These are phyloP conservation scores for Wickerhamomyces silvicola DNA, from an alignment of 805 yeast genomes.

Conservation along the genomic window DNA sequence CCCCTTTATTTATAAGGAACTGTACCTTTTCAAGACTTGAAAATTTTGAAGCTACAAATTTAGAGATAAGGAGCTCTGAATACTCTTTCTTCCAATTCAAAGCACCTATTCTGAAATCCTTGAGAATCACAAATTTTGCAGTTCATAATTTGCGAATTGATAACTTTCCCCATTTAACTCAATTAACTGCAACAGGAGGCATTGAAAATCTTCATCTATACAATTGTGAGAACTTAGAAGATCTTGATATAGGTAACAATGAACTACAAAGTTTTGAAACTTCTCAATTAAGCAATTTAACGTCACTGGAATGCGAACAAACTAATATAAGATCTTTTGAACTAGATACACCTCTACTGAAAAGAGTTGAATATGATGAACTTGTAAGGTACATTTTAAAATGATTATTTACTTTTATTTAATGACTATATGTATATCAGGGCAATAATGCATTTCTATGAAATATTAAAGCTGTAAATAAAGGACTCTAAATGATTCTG, in stretches of 20 bases:
- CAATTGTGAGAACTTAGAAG: conserved; percentile 2
- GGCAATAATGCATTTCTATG: too few species aligned
- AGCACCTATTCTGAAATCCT: conserved; percentile 6
- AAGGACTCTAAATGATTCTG: too few species aligned
- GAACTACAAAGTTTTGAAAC: conserved; percentile 1
- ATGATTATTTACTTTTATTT: too few species aligned
- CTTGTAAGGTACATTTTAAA: too few species aligned
- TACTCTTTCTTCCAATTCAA: conserved; percentile 5
- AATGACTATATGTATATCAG: too few species aligned
- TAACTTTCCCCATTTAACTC: conserved; percentile 3
- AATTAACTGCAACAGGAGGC: conserved; percentile 10
- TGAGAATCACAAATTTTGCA: conserved; percentile 7
- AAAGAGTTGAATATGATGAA: conserved; percentile 6
- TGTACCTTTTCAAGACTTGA: conserved; percentile 10
- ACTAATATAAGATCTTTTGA: conserved; percentile 3
- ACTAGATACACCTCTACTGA: conserved; percentile 7
- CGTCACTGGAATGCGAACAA: conserved; percentile 8
- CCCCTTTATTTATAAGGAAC: conserved; percentile 7
- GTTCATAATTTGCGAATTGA: conserved; percentile 3
- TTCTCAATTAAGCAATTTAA: conserved; percentile 1
- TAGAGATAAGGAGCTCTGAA: conserved; percentile 7
- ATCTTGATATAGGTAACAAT: conserved; percentile 8
- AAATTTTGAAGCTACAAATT: conserved; percentile 8
- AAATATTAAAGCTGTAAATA: too few species aligned
- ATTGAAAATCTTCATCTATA: conserved; percentile 2